phyloP scores from a whole-genome alignment of 2,329 filamentous ascomycete genomes.

The Mycosphaerella arachidis region DNA sequence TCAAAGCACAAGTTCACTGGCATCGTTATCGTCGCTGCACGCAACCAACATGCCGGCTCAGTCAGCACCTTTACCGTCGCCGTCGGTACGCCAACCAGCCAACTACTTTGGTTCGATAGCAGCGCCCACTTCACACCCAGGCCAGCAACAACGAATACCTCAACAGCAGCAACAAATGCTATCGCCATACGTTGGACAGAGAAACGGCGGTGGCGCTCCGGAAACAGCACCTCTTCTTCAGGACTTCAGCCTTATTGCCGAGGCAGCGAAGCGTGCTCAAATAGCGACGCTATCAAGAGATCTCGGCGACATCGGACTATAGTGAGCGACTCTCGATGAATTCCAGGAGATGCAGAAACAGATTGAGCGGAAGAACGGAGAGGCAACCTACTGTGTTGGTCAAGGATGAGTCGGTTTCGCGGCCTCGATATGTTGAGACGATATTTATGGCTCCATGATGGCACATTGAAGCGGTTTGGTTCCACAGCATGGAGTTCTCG shows the following conservation, averaged over 20 bases:
- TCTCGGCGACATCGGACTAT: constrained; percentile 63
- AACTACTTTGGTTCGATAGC: constrained; percentile 34
- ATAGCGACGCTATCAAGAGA: constrained; percentile 85
- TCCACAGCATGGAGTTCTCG: constrained; percentile 2
- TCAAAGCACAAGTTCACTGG: constrained; percentile 41
- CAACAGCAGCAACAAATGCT: constrained; percentile 30
- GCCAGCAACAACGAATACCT: constrained; percentile 29
- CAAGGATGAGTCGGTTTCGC: background rate
- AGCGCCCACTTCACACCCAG: constrained; percentile 26
- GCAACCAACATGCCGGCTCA: constrained; percentile 26
- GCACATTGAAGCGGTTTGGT: background rate
- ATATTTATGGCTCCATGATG: constrained; percentile 1
- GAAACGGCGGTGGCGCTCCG: constrained; percentile 29
- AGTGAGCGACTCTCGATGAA: constrained; percentile 1
- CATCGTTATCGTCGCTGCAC: constrained; percentile 33
- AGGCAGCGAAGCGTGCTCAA: constrained; percentile 89
- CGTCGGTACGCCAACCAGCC: constrained; percentile 28
- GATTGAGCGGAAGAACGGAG: background rate
- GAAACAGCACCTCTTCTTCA: constrained; percentile 63
- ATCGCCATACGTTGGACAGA: constrained; percentile 27
- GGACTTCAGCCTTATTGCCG: constrained; percentile 80
- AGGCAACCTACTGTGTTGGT: background rate
- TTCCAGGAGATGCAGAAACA: background rate
- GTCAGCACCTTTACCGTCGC: constrained; percentile 34
- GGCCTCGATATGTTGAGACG: background rate